phyloP scores from a whole-genome alignment of 108 stramenopile species.

The Schizochytrium sp. region DNA sequence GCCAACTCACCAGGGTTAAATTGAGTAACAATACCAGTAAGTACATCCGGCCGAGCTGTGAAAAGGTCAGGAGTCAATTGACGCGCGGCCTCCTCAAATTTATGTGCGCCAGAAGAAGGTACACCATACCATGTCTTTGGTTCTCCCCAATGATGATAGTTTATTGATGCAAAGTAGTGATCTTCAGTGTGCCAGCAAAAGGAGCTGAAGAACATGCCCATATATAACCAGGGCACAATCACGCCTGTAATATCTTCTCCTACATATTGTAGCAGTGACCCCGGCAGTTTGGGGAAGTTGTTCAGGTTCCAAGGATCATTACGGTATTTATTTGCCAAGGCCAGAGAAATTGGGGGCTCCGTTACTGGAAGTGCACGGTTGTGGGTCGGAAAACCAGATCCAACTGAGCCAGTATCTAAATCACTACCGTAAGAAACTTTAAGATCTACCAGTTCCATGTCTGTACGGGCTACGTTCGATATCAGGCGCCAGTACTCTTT shows the following conservation, averaged over 20 bases:
- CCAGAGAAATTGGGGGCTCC: background rate
- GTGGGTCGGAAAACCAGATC: slow-evolving; percentile 70
- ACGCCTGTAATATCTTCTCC: slow-evolving; percentile 93
- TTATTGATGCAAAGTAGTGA: slow-evolving; percentile 97
- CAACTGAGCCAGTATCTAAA: slow-evolving; percentile 68
- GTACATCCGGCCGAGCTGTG: slow-evolving; percentile 87
- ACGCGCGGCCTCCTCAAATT: slow-evolving; percentile 69
- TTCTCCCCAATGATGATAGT: slow-evolving; percentile 95
- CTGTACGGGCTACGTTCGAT: slow-evolving; percentile 77
- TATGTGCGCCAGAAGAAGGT: slow-evolving; percentile 66
- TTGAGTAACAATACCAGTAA: slow-evolving; percentile 94
- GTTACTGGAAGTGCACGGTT: background rate
- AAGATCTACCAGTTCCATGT: slow-evolving; percentile 65
- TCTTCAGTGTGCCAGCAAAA: slow-evolving; percentile 99
- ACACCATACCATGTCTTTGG: slow-evolving; percentile 98
- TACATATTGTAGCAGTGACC: slow-evolving; percentile 87
- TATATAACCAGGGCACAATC: slow-evolving; percentile 93
- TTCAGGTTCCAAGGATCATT: slow-evolving; percentile 95
- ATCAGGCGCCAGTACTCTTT: slow-evolving; percentile 95
- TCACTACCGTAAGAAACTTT: slow-evolving; percentile 88
- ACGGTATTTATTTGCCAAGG: slow-evolving; percentile 53
- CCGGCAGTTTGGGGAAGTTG: slow-evolving; percentile 90
- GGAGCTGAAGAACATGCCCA: slow-evolving; percentile 94
- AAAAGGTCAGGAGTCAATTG: slow-evolving; percentile 86
- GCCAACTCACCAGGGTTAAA: slow-evolving; percentile 88